Conservation (phyloP, 2,329 filamentous ascomycete genomes). For the Hypoxylon rubiginosum region DNA sequence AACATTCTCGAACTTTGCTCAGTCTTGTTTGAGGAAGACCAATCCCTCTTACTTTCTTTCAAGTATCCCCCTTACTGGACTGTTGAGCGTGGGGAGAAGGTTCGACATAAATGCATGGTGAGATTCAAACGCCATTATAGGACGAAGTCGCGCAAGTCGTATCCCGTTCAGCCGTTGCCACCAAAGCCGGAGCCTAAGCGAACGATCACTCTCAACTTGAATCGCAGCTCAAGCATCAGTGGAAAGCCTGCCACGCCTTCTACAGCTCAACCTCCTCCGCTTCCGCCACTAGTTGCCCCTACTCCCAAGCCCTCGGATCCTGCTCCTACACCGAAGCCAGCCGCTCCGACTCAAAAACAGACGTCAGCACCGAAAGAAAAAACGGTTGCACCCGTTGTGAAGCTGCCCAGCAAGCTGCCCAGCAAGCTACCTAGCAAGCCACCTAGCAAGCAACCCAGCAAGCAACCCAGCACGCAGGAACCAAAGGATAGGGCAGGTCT, state of each 20-base stretch:
- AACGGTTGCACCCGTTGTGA: constrained; percentile 9
- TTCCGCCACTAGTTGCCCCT: not conserved
- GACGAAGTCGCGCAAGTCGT: constrained; percentile 47
- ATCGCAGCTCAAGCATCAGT: constrained; percentile 46
- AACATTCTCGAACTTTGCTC: constrained; percentile 66
- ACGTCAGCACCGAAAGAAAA: constrained; percentile 22
- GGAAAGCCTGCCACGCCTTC: constrained; percentile 38
- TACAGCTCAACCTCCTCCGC: constrained; percentile 21
- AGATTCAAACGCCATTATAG: constrained; percentile 48
- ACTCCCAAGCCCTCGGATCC: constrained; percentile 24
- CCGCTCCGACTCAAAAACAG: constrained; percentile 18
- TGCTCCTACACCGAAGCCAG: constrained; percentile 22
- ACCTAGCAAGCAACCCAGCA: too few species aligned
- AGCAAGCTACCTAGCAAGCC: too few species aligned
- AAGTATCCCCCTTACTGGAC: constrained; percentile 63
- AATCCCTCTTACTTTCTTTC: constrained; percentile 61
- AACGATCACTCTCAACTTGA: constrained; percentile 53
- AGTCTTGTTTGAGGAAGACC: constrained; percentile 64
- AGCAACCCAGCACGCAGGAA: constrained; percentile 20
- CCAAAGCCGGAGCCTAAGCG: constrained; percentile 49
- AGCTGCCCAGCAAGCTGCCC: too few species aligned
- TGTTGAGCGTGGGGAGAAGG: constrained; percentile 48
- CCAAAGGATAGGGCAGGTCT: constrained; percentile 13
- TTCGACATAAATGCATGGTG: constrained; percentile 43
- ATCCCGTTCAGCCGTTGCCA: constrained; percentile 39